These are phyloP conservation scores for Penicillium thymicola DNA, from an alignment of 2,329 filamentous ascomycete species.

Conservation along the genomic window DNA sequence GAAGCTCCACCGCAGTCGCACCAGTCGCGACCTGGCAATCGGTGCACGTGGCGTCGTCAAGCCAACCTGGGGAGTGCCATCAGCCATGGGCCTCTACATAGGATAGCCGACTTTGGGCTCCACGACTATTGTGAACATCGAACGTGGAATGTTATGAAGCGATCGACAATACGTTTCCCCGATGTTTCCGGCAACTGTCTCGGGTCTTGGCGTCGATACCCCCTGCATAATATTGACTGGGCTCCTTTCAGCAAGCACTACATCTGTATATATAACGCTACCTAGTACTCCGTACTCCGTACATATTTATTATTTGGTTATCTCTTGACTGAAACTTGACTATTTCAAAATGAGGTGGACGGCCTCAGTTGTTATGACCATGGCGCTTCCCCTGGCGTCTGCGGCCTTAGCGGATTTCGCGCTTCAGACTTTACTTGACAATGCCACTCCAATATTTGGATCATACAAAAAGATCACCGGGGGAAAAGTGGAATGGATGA, in stretches of 20 bases:
- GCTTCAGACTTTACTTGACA: conserved; percentile 42
- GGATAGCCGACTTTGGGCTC: neutral
- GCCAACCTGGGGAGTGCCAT: neutral
- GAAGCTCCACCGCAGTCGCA: neutral
- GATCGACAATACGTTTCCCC: neutral
- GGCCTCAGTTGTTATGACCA: neutral
- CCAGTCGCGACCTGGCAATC: neutral
- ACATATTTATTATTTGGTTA: neutral
- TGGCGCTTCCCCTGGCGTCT: neutral
- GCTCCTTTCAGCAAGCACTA: neutral
- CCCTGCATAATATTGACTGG: neutral
- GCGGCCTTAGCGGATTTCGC: conserved; percentile 35
- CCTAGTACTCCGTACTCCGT: too few species aligned
- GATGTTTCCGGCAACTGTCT: neutral
- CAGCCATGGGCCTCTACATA: neutral
- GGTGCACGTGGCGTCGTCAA: conserved; percentile 1
- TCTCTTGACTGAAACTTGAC: neutral
- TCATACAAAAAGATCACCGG: conserved; percentile 22
- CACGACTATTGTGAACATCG: neutral
- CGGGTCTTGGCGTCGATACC: neutral
- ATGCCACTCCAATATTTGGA: conserved; percentile 47
- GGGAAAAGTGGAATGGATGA: conserved; percentile 47
- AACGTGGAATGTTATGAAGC: neutral
- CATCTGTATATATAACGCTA: neutral
- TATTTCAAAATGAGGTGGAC: neutral